Evolutionary conservation across 2,329 filamentous ascomycete species (phyloP), one percentile per base, ranked within the genome.

Genomic region (Botrytis byssoidea): DNA sequence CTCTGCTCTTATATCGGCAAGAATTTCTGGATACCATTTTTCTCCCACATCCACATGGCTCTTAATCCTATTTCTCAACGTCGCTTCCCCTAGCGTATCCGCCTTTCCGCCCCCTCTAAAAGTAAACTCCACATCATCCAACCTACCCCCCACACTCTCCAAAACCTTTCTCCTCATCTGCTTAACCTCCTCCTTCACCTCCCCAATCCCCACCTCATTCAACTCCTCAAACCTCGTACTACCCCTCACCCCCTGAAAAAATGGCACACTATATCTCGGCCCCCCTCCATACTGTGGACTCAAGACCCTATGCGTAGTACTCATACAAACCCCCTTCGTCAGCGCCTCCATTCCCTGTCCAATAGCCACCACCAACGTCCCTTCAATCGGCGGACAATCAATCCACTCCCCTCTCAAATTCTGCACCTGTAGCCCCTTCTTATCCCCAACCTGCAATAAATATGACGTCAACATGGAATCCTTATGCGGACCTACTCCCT

Each of bases 11-110:
- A 91, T 88, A 74, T 85, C 85, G 74, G 82, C 82, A 76, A 85
- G 76, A 59, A 84, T 79, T 42, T 92, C 89, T 4, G 91, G 91
- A 80, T 92, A 93, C 89, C 93, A 97, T 78, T 90, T 85, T 85
- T 95, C 92, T 2, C 92, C 93, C 1, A 97, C 94, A 81, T 97
- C 94, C 5, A 91, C 92, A 83, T 97, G 94, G 77, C 92, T 94
- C 86, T 95, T 96, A 78, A 97, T 87, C 22, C 94, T 85, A 83
- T 97, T 97, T 83, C 93, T 88, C 81, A 97, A 83, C 74, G 93
- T 97, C 18, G 93, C 94, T 85, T 97, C 93, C 7, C 94, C 93
- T 14, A 97, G 83, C 77, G 88, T 91, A 80, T 88, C 89, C n/a
- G 78, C 77, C 22, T 25, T 89, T 88, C 80, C 86, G 88, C 73